Evolutionary conservation across 164 flowering plant species (phyloP).

Genomic region (Platanus orientalis): DNA sequence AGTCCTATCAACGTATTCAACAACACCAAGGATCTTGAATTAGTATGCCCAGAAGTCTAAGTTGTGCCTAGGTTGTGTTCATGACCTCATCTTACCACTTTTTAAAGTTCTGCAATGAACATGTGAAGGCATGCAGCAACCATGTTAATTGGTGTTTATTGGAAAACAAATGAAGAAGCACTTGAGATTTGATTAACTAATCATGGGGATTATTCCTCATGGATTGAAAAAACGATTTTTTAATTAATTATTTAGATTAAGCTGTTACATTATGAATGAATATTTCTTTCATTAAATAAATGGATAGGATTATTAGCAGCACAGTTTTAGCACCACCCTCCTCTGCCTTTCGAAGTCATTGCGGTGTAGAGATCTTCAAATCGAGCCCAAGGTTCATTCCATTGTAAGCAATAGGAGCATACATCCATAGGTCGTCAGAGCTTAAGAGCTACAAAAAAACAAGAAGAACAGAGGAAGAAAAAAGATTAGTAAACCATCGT

Average conservation of each 20-base stretch:
- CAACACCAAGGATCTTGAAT: too few relatives aligned
- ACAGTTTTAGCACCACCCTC: constrained; percentile 5
- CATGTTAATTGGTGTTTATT: too few relatives aligned
- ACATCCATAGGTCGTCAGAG: constrained; percentile 98
- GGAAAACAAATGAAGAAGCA: too few relatives aligned
- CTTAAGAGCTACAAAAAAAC: constrained; percentile 62
- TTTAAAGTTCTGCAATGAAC: too few relatives aligned
- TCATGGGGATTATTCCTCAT: constrained; percentile 12
- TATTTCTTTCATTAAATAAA: neutral
- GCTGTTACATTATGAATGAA: too few relatives aligned
- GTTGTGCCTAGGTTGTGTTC: too few relatives aligned
- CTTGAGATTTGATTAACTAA: neutral
- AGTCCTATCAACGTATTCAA: too few relatives aligned
- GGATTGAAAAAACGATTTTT: constrained; percentile 3
- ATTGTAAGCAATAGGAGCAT: constrained; percentile 88
- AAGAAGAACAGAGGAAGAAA: neutral
- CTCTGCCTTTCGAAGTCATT: constrained; percentile 22
- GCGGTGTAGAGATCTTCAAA: constrained; percentile 34
- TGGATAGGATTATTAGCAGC: constrained; percentile 7
- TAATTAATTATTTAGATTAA: too few relatives aligned
- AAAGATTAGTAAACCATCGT: too few relatives aligned
- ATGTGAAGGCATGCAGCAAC: too few relatives aligned
- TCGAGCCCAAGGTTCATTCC: constrained; percentile 75
- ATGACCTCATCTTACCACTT: too few relatives aligned
- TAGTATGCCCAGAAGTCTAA: too few relatives aligned